phyloP scores from a whole-genome alignment of 179 eudicot genomes.

The Kewa caespitosa region DNA sequence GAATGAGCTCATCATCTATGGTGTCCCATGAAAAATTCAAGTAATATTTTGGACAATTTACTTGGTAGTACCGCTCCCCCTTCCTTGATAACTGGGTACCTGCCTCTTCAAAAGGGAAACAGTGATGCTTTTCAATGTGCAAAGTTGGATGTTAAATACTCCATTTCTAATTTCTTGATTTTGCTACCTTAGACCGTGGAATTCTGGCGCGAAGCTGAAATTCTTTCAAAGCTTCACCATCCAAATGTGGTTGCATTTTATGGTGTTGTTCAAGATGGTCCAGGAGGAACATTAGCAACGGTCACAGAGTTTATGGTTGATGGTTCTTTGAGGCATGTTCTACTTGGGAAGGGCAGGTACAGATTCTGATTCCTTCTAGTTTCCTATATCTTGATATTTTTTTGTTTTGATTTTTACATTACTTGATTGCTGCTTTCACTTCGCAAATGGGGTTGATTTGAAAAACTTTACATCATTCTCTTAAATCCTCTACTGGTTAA shows the following conservation, averaged over 20 bases:
- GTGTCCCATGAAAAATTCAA: too few relatives aligned
- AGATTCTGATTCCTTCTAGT: neutral
- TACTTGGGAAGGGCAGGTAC: slow-evolving; percentile 47
- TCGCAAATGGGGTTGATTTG: neutral
- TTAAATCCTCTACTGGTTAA: neutral
- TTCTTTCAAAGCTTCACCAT: slow-evolving; percentile 54
- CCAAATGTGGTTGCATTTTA: slow-evolving; percentile 57
- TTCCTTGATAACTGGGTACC: too few relatives aligned
- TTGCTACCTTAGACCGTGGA: slow-evolving; percentile 36
- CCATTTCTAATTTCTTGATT: slow-evolving; percentile 9
- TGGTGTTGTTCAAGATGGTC: slow-evolving; percentile 53
- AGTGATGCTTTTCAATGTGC: neutral
- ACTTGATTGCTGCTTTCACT: neutral
- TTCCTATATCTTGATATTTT: neutral
- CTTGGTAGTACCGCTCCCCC: neutral
- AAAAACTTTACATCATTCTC: neutral
- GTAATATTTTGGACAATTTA: neutral
- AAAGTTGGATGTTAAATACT: slow-evolving; percentile 2
- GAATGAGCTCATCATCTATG: neutral
- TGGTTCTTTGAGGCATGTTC: slow-evolving; percentile 51
- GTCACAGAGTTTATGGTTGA: slow-evolving; percentile 50
- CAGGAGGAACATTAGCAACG: slow-evolving; percentile 52
- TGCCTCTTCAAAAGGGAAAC: neutral
- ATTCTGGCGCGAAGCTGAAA: slow-evolving; percentile 55
- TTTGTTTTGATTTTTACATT: neutral